Percentiles rank a stretch among this genome's conserved stretches.
phyloP scores from a whole-genome alignment of 305 asterid genomes.

The Fraxinus velutina region DNA sequence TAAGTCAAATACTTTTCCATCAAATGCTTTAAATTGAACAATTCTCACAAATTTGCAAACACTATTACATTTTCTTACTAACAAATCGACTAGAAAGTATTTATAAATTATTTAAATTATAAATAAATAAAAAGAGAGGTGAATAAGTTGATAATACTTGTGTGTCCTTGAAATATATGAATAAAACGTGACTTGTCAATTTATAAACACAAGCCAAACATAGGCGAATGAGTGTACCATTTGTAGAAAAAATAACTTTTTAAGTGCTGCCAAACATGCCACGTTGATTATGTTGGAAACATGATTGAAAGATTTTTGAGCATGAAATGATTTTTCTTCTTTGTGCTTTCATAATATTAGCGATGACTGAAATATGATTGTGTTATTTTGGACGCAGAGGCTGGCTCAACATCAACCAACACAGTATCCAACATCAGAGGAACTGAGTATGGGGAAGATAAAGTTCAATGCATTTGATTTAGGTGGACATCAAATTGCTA shows the following conservation, averaged over 20 bases:
- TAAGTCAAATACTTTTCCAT: background rate
- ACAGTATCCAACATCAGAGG: slow-evolving; percentile 53
- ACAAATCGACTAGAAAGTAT: background rate
- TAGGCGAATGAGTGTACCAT: background rate
- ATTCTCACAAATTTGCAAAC: background rate
- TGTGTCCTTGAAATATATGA: background rate
- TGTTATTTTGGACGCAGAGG: slow-evolving; percentile 37
- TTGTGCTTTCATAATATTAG: background rate
- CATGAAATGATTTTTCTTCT: background rate
- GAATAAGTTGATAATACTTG: background rate
- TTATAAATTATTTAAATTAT: background rate
- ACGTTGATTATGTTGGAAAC: background rate
- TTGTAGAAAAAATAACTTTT: background rate
- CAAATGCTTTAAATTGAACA: background rate
- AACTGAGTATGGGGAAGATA: slow-evolving; percentile 46
- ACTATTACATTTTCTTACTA: background rate
- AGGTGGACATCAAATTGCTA: slow-evolving; percentile 55
- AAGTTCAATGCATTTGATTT: slow-evolving; percentile 53
- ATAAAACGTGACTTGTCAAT: background rate
- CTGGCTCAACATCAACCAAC: slow-evolving; percentile 55
- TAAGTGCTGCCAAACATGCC: background rate
- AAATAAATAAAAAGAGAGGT: background rate
- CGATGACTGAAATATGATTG: background rate
- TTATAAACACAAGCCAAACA: background rate
- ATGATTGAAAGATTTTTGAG: background rate